Evolutionary conservation across 805 yeast species (phyloP).

Genomic region (Maudiozyma pseudohumilis): DNA sequence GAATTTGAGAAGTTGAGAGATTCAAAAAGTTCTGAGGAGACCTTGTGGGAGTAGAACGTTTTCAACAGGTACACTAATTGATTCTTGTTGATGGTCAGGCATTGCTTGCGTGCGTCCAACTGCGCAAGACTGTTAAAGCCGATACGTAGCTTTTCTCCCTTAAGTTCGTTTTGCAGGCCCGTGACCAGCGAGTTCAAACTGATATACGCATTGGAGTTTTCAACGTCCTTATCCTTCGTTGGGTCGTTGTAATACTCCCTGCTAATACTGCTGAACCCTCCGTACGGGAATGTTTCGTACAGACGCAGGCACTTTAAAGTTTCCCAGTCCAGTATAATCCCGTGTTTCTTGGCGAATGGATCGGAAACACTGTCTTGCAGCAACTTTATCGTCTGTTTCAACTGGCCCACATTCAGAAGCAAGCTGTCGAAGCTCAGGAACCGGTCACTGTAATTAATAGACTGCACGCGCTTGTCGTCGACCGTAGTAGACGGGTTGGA

Average conservation of each 20-base stretch:
- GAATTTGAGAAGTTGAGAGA: slow-evolving; percentile 27
- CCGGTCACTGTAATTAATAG: slow-evolving; percentile 32
- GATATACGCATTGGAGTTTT: slow-evolving; percentile 21
- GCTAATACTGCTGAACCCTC: slow-evolving; percentile 1
- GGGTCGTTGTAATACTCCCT: background rate
- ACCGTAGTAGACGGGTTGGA: slow-evolving; percentile 5
- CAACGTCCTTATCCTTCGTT: background rate
- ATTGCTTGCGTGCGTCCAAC: slow-evolving; percentile 22
- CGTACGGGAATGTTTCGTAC: slow-evolving; percentile 20
- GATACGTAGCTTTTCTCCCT: slow-evolving; percentile 28
- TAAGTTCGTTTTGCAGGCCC: slow-evolving; percentile 33
- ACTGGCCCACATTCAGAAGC: slow-evolving; percentile 22
- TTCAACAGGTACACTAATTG: slow-evolving; percentile 29
- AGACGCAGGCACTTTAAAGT: slow-evolving; percentile 22
- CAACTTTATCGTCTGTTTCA: slow-evolving; percentile 27
- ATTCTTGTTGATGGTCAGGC: slow-evolving; percentile 28
- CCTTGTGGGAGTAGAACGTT: slow-evolving; percentile 31
- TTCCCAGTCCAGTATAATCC: slow-evolving; percentile 29
- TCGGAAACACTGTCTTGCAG: slow-evolving; percentile 27
- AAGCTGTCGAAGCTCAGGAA: slow-evolving; percentile 33
- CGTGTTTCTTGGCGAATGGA: slow-evolving; percentile 20
- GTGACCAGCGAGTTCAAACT: slow-evolving; percentile 34
- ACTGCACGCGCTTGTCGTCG: slow-evolving; percentile 20
- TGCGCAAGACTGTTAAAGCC: slow-evolving; percentile 27
- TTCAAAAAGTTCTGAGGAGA: slow-evolving; percentile 29